Conservation (phyloP, 2,329 filamentous ascomycete genomes). For the Aureobasidium sp. region DNA sequence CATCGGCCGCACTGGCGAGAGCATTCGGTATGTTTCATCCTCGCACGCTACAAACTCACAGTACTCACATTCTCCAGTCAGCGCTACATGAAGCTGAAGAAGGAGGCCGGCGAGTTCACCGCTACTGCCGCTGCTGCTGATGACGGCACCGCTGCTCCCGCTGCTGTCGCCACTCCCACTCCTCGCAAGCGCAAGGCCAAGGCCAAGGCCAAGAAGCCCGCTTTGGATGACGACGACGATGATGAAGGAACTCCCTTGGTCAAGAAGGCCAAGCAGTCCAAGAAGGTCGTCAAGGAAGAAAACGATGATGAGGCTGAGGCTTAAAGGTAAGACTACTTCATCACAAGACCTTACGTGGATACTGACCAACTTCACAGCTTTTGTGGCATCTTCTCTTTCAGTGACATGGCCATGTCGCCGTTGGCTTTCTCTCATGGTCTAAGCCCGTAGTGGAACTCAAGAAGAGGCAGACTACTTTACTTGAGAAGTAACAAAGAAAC, state of each 20-base stretch:
- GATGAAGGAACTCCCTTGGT: not conserved
- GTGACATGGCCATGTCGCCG: not conserved
- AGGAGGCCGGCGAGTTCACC: not conserved
- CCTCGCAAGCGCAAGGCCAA: slow-evolving; percentile 13
- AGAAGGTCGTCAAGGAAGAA: not conserved
- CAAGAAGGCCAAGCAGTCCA: not conserved
- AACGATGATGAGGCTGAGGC: not conserved
- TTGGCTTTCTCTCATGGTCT: not conserved
- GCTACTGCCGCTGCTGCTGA: not conserved
- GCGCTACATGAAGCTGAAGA: slow-evolving; percentile 13
- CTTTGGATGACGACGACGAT: not conserved
- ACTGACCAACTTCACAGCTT: not conserved
- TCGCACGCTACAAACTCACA: too few species aligned
- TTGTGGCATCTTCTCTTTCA: not conserved
- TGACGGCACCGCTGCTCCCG: not conserved
- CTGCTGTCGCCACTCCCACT: not conserved
- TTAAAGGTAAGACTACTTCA: not conserved
- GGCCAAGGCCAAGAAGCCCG: not conserved
- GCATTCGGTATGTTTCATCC: not conserved
- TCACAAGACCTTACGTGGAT: not conserved
- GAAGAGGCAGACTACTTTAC: not conserved
- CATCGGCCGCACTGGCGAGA: not conserved
- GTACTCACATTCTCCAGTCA: not conserved
- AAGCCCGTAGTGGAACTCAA: not conserved
- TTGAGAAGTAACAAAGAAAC: not conserved